Conservation (phyloP, 371 early-diverging fungal genomes). For the Mortierella sp. region DNA sequence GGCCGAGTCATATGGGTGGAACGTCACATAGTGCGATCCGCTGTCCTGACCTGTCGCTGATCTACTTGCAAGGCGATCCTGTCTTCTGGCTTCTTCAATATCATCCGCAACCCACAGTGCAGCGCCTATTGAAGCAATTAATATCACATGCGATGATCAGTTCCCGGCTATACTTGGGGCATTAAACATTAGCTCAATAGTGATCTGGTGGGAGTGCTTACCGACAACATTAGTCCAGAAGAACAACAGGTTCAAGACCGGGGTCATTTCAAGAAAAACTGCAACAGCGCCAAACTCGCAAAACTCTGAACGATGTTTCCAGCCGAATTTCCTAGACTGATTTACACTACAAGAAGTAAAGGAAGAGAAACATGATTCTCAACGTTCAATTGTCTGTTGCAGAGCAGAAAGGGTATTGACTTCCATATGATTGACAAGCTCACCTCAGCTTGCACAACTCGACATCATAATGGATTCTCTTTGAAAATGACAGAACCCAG, state of each 20-base stretch:
- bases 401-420: not conserved
- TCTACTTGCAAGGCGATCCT: slow-evolving; percentile 36
- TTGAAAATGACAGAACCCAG: slow-evolving; percentile 62
- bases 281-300: slow-evolving; percentile 73
- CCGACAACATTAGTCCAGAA: slow-evolving; percentile 79
- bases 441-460: slow-evolving; percentile 65
- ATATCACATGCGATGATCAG: too few species aligned
- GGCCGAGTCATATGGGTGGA: slow-evolving; percentile 47
- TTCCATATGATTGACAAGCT: not conserved
- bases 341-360: slow-evolving; percentile 49
- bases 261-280: slow-evolving; percentile 71
- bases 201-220: slow-evolving; percentile 7
- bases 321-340: slow-evolving; percentile 68
- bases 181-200: too few species aligned
- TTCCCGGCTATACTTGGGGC: too few species aligned
- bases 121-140: slow-evolving; percentile 59
- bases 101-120: slow-evolving; percentile 78
- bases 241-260: slow-evolving; percentile 72
- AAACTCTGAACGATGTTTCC: slow-evolving; percentile 62
- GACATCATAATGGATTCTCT: slow-evolving; percentile 73
- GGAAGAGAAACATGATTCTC: not conserved
- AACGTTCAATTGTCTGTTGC: not conserved
- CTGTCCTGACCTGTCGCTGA: slow-evolving; percentile 20
- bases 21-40: slow-evolving; percentile 54
- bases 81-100: slow-evolving; percentile 64